A percentile compares a stretch with the other conserved stretches of the same genome.
Conservation (phyloP, 257 asterid genomes). For the Penstemon davidsonii region DNA sequence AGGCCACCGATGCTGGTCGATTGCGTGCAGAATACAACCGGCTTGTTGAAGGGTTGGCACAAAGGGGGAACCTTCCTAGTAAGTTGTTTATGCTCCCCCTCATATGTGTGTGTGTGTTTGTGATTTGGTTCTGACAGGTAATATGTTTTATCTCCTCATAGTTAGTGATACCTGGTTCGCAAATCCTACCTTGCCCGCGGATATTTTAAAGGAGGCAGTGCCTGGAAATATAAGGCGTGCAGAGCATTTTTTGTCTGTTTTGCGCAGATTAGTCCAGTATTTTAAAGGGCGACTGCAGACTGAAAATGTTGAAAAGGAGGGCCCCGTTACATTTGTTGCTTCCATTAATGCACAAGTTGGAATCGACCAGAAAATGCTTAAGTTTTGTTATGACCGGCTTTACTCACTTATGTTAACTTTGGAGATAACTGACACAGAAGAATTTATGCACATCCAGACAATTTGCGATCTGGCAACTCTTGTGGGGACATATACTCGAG, state of each 20-base stretch:
- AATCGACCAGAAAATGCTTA: constrained; percentile 90
- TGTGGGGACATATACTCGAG: constrained; percentile 88
- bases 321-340: constrained; percentile 92
- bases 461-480: constrained; percentile 96
- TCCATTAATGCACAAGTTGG: constrained; percentile 85
- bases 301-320: constrained; percentile 95
- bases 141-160: constrained; percentile 37
- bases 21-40: constrained; percentile 92
- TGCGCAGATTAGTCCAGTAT: constrained; percentile 87
- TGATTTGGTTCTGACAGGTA: constrained; percentile 11
- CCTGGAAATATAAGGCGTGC: constrained; percentile 98
- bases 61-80: constrained; percentile 87
- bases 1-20: constrained; percentile 99
- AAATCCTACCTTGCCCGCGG: constrained; percentile 90
- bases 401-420: constrained; percentile 91
- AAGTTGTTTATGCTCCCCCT: constrained; percentile 31
- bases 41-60: constrained; percentile 95
- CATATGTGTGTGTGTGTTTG: too few relatives aligned
- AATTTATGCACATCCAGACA: constrained; percentile 84
- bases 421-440: constrained; percentile 96
- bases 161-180: constrained; percentile 79
- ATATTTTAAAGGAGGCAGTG: constrained; percentile 92
- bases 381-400: constrained; percentile 90
- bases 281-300: constrained; percentile 71
- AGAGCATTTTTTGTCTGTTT: constrained; percentile 88